Conservation (phyloP, 306 rosid species). For the Acacia acuminata region DNA sequence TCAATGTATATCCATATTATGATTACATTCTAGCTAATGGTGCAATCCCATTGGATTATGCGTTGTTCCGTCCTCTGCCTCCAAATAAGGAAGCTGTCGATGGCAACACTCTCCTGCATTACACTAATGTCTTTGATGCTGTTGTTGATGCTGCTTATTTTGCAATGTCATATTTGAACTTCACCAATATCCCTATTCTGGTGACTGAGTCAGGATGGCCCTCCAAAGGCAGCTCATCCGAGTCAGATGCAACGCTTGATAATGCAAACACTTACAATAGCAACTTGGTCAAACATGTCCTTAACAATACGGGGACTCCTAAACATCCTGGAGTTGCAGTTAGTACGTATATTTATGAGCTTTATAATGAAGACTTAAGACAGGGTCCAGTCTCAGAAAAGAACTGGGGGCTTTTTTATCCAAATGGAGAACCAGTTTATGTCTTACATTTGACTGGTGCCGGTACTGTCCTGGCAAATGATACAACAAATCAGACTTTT, state of each 20-base stretch:
- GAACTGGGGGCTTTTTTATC: constrained; percentile 92
- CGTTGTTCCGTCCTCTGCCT: constrained; percentile 91
- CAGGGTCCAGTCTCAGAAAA: constrained; percentile 76
- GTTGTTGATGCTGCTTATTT: constrained; percentile 97
- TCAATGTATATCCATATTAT: constrained; percentile 86
- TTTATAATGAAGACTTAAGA: constrained; percentile 87
- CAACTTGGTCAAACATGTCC: constrained; percentile 81
- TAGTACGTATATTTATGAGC: constrained; percentile 90
- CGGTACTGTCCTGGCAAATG: constrained; percentile 87
- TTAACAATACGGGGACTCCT: constrained; percentile 90
- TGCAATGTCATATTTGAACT: constrained; percentile 78
- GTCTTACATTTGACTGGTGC: constrained; percentile 81
- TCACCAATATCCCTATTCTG: constrained; percentile 76
- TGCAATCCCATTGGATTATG: constrained; percentile 86
- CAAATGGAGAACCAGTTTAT: constrained; percentile 77
- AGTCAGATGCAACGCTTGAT: constrained; percentile 81
- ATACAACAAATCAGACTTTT: constrained; percentile 91
- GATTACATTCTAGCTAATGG: constrained; percentile 77
- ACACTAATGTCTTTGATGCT: constrained; percentile 93
- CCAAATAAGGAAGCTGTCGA: constrained; percentile 94
- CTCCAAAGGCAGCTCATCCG: constrained; percentile 77
- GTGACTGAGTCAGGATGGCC: constrained; percentile 99
- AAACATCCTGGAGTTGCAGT: constrained; percentile 80
- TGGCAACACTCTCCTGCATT: constrained; percentile 86
- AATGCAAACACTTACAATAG: constrained; percentile 94